Percentiles rank a stretch among this genome's conserved stretches.
Evolutionary conservation across 2,329 filamentous ascomycete species (phyloP).

Genomic region (Fusarium sp.): DNA sequence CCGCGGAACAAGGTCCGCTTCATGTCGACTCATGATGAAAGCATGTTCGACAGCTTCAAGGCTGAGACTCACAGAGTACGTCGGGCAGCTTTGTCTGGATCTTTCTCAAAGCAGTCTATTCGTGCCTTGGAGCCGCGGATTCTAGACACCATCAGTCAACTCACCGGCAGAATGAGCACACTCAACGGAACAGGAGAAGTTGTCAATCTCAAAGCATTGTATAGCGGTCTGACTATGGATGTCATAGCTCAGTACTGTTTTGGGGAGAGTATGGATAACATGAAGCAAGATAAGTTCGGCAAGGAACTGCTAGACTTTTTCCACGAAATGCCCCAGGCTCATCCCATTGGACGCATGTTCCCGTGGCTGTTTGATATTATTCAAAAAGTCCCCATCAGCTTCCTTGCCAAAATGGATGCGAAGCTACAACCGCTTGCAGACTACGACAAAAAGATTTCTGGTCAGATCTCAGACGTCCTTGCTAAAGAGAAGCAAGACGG

Average conservation of each 20-base stretch:
- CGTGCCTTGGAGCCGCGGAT: slow-evolving; percentile 7
- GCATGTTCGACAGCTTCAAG: slow-evolving; percentile 12
- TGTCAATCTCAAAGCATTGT: slow-evolving; percentile 1
- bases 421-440: slow-evolving; percentile 9
- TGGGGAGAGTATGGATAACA: slow-evolving; percentile 11
- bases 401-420: not conserved
- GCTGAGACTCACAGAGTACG: slow-evolving; percentile 6
- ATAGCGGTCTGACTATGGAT: slow-evolving; percentile 6
- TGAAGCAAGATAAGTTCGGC: slow-evolving; percentile 9
- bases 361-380: slow-evolving; percentile 6
- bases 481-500: slow-evolving; percentile 6
- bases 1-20: slow-evolving; percentile 7
- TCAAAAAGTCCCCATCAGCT: not conserved
- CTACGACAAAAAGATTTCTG: slow-evolving; percentile 5
- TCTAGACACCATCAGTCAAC: not conserved
- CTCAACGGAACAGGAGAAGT: not conserved
- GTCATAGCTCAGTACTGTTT: slow-evolving; percentile 8
- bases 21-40: slow-evolving; percentile 13
- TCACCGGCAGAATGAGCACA: not conserved
- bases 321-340: slow-evolving; percentile 16
- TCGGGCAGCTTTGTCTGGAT: not conserved
- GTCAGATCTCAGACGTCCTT: slow-evolving; percentile 1
- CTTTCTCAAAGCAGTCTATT: slow-evolving; percentile 8
- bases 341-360: slow-evolving; percentile 6
- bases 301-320: slow-evolving; percentile 9